Base-by-base conservation (phyloP, 192 early-diverging fungal genomes). In the Kappamyces sp. region DNA sequence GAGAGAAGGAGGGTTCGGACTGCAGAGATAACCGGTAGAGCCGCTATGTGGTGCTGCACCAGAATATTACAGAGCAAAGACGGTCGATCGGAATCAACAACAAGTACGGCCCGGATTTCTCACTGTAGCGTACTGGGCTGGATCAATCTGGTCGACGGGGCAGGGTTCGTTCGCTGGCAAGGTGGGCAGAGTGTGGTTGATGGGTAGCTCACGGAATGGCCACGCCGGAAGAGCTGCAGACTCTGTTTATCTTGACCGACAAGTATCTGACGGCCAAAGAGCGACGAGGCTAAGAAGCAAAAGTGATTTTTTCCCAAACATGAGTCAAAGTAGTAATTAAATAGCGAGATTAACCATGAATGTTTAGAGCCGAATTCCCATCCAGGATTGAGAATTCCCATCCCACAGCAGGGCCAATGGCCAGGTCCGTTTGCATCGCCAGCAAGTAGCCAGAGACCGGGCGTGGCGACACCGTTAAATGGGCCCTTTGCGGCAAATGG, bases 181-280 rank as follows among this genome's bases (percentile, higher is more conserved):
- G 71, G 42, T 29, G 30, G 9, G 6, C 31, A 7, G 68, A 71
- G 6, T 15, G 47, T 30, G 61, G 71, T 6, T 2, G 72, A 41
- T 71, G 74, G 74, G 62, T 64, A 49, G 77, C 77, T 9, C 73
- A 79, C 57, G 77, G 77, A n/a, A 58, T 58, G 31, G 66, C 73
- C 7, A 70, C 59, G 57, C 61, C 49, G 2, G 53, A 65, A 6
- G 76, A 78, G 54, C n/a, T 74, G 30, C 50, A 49, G n/a, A 36
- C 69, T 8, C 50, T 78, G 53, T 40, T 66, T 15, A 43, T 39
- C 9, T 58, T 52, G 15, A 63, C 58, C 12, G 31, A 49, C 12
- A 22, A 55, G 7, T 46, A 70, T 5, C 39, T 62, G 43, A 36
- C 38, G 35, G 29, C 38, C 59, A 39, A 33, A 39, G 12, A 49